These are phyloP conservation scores for Aspergillus ruber DNA, from an alignment of 2,329 filamentous ascomycete species.

Conservation along the genomic window DNA sequence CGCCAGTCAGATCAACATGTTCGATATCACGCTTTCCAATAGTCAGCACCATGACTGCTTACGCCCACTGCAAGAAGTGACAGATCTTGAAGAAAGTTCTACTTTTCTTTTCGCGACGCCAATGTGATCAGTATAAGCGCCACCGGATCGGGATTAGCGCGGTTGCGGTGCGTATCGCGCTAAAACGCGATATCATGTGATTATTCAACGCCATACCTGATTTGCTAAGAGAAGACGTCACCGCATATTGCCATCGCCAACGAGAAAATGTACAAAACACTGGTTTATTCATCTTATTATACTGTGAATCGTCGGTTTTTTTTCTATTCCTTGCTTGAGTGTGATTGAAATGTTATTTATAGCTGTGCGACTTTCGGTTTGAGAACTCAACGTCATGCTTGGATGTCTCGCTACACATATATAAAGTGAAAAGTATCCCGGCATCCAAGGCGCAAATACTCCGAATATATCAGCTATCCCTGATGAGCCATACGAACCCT, in stretches of 20 bases:
- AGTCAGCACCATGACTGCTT: constrained; percentile 6
- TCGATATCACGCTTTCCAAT: constrained; percentile 17
- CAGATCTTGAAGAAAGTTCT: neutral
- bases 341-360: no score
- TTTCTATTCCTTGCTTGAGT: no score
- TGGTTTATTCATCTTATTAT: no score
- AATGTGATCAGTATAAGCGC: neutral
- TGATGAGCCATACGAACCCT: constrained; percentile 21
- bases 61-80: neutral
- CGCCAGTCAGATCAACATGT: constrained; percentile 22
- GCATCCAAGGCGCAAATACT: no score
- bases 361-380: no score
- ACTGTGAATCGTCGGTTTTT: no score
- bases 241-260: neutral
- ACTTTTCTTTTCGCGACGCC: neutral
- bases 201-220: constrained; percentile 5
- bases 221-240: neutral
- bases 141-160: constrained; percentile 3
- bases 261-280: no score
- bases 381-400: no score
- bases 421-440: no score
- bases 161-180: constrained; percentile 1
- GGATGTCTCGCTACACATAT: no score
- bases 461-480: neutral
- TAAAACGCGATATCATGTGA: constrained; percentile 13